Conservation (phyloP, 2,329 filamentous ascomycete species). For the Leptographium procerum region DNA sequence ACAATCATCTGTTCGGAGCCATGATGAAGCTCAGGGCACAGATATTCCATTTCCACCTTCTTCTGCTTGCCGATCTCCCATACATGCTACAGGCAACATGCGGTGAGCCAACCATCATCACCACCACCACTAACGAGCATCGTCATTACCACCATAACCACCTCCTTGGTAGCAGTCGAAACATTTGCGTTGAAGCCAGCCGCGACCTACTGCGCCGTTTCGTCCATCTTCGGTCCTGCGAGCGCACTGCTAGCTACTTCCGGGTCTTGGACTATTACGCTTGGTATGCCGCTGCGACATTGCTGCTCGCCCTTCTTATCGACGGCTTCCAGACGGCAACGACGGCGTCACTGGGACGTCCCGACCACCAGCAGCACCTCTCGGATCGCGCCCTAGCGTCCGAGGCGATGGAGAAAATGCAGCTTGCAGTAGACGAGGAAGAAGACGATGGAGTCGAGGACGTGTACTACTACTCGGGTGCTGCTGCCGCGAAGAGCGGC, state of each 20-base stretch:
- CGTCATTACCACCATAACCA: neutral
- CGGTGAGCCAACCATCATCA: neutral
- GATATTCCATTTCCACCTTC: neutral
- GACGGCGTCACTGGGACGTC: neutral
- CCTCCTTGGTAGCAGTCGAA: neutral
- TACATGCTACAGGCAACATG: neutral
- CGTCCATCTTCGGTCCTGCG: neutral
- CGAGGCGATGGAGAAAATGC: neutral
- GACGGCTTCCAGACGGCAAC: neutral
- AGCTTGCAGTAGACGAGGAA: neutral
- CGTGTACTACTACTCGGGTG: neutral
- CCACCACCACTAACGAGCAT: neutral
- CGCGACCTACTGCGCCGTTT: neutral
- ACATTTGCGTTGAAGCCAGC: neutral
- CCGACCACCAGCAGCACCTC: neutral
- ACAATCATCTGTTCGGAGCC: neutral
- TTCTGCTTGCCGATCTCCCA: neutral
- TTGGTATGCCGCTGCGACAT: neutral
- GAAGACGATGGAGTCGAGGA: neutral
- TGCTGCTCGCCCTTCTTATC: neutral
- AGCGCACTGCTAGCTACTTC: neutral
- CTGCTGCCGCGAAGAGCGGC: neutral
- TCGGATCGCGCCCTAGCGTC: neutral
- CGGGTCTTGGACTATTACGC: neutral
- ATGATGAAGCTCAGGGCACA: neutral